Evolutionary conservation across 2,329 filamentous ascomycete genomes (phyloP), one percentile per base, ranked within the genome.

Genomic region (Chaetomiaceae sp.): DNA sequence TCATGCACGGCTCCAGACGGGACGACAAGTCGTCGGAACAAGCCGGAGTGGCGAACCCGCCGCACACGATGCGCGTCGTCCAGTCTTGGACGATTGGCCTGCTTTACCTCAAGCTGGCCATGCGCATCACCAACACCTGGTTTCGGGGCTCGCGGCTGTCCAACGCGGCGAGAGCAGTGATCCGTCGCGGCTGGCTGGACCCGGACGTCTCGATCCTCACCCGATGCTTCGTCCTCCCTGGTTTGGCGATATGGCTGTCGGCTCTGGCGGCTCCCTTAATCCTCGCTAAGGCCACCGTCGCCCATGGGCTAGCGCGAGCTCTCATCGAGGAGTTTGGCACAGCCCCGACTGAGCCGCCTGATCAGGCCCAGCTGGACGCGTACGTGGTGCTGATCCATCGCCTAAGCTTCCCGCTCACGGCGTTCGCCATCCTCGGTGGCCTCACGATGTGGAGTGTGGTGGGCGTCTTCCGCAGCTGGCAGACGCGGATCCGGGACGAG

Each of bases 61-160:
- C 67, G 14, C 89, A 95, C 63, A 87, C 85, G 7, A 81, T 97
- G 37, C 86, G 95, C 55, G 77, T 97, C 55, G 85, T 97, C 37
- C 92, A 97, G 65, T 85, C 91, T 51, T 99, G 92, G 90, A 95
- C 91, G 0, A 75, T 99, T 1, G 93, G 93, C 4, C 79, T 99
- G 19, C 77, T 99, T 3, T 96, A 96, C 66, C 78, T 95, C 25
- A 91, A 95, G 57, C 82, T 97, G 61, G 81, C 81, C 0, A 78
- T 82, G 14, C 84, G 86, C 34, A 71, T 89, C 60, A 75, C 90
- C 21, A 75, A 85, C 19, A 73, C 86, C 12, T 78, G 85, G 62
- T 78, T 89, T 56, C 80, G 82, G 8, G 77, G 82, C 9, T 86
- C 85, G 9, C 84, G 87, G 4, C 79, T 87, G 1, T 86, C 89